Base-by-base conservation (phyloP, 2,329 filamentous ascomycete genomes). In the Penicillium corylophilum region DNA sequence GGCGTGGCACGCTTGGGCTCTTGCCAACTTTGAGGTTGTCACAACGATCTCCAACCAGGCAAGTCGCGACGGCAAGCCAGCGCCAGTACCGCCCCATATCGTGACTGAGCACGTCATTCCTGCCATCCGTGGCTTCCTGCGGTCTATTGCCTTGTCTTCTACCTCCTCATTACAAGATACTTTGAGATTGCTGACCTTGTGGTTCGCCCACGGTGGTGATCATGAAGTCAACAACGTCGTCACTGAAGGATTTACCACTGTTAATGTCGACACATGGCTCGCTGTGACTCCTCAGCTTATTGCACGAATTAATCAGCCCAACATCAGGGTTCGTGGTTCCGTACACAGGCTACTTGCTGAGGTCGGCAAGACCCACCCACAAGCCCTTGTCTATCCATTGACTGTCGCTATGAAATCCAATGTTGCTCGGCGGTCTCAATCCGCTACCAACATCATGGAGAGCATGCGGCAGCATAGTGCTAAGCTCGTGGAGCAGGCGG, bases 381-480 rank as follows among this genome's bases (percentile, higher is more conserved):
- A 99, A 70, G 94, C 95, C 24, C 77, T 99, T 38, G 94, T 99
- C 15, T 99, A 97, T 68, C 93, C 94, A 7, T 81, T 99, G 66
- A 99, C 94, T 0, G 95, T 99, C 16, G 93, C 94, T 13, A 96
- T 96, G 86, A 99, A 99, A 72, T 96, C 94, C 1, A 89, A 95
- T 60, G 88, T 90, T 55, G 85, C 87, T 29, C 84, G 89, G 53
- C 85, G 94, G 51, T 94, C 91, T 26, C 86, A 90, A 64, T 95
- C 92, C 35, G 95, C 95, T 3, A 87, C 84, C 28, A 86, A 91
- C 59, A 95, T 99, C 63, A 96, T 99, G 92, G 92, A 97, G 57
- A 95, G 88, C 66, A 96, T 99, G 90, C 88, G 92, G 35, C 88
- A 93, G 61, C 95, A 99, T 69, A 97, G 92, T 67, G 86, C 90